phyloP scores from a whole-genome alignment of 345 rosid species.

The Brassica carinata region DNA sequence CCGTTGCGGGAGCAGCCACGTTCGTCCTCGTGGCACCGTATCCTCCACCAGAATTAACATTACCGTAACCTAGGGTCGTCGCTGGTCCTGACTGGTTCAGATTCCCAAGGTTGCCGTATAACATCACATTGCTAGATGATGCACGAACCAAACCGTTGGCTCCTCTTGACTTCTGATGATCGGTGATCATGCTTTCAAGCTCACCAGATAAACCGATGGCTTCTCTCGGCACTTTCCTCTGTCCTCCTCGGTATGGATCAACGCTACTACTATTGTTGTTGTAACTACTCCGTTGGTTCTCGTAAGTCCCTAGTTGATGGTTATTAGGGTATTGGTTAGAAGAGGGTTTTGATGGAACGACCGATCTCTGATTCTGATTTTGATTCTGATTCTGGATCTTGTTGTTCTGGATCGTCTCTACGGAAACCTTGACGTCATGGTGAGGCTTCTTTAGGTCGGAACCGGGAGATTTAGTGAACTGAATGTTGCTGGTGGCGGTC shows the following conservation, averaged over 20 bases:
- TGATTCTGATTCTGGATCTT: background rate
- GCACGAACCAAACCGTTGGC: constrained; percentile 65
- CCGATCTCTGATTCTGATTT: constrained; percentile 37
- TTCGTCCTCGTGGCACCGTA: constrained; percentile 51
- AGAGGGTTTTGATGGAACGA: constrained; percentile 39
- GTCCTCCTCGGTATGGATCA: constrained; percentile 41
- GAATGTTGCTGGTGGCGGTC: constrained; percentile 45
- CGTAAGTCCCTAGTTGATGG: constrained; percentile 36
- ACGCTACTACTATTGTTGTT: constrained; percentile 38
- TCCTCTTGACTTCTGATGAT: constrained; percentile 67
- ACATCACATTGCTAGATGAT: constrained; percentile 83
- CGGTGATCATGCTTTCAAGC: constrained; percentile 77
- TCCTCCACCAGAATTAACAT: constrained; percentile 50
- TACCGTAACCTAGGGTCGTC: constrained; percentile 28
- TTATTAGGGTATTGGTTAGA: constrained; percentile 42
- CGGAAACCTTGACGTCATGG: constrained; percentile 50
- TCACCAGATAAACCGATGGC: constrained; percentile 76
- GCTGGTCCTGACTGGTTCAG: constrained; percentile 55
- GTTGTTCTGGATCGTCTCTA: constrained; percentile 26
- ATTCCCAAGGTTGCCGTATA: constrained; percentile 75
- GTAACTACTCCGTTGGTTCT: constrained; percentile 25
- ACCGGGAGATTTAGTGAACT: constrained; percentile 46
- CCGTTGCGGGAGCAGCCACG: constrained; percentile 35
- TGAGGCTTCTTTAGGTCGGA: constrained; percentile 45
- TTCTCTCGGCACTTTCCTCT: constrained; percentile 57